Conservation (phyloP, 1,139 yeast genomes). For the Lodderomyces elongisporus region DNA sequence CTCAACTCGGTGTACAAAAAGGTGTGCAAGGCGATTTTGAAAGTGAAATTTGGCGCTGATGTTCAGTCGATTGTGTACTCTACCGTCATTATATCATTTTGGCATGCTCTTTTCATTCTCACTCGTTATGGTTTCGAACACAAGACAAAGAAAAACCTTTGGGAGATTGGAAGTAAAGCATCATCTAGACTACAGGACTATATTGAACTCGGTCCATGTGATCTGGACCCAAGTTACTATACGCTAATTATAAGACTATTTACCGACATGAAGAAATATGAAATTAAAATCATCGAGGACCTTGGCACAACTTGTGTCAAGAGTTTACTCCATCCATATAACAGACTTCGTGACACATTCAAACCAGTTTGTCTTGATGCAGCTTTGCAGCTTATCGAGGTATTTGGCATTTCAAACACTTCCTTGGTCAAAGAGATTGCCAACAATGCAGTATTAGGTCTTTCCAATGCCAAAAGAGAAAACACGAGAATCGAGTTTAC, state of each 20-base stretch:
- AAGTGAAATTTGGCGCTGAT: constrained; percentile 39
- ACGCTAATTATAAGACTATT: constrained; percentile 3
- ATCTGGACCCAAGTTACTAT: constrained; percentile 49
- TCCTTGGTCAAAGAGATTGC: background rate
- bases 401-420: constrained; percentile 5
- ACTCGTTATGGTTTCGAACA: constrained; percentile 30
- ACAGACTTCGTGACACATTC: constrained; percentile 5
- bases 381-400: constrained; percentile 2
- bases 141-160: constrained; percentile 40
- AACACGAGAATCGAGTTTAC: too few species aligned
- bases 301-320: constrained; percentile 5
- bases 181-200: constrained; percentile 32
- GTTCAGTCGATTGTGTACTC: constrained; percentile 32
- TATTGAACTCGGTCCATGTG: constrained; percentile 48
- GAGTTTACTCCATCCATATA: constrained; percentile 8
- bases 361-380: constrained; percentile 10
- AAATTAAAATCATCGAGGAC: constrained; percentile 7
- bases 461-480: constrained; percentile 1
- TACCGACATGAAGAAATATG: constrained; percentile 1
- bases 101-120: constrained; percentile 42
- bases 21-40: constrained; percentile 46
- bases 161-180: constrained; percentile 44
- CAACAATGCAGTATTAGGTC: background rate
- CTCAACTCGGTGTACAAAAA: constrained; percentile 30
- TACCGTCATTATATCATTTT: constrained; percentile 40